Percentiles rank a stretch among this genome's conserved stretches.
Evolutionary conservation across 306 rosid genomes (phyloP).

Genomic region (Vigna angularis): DNA sequence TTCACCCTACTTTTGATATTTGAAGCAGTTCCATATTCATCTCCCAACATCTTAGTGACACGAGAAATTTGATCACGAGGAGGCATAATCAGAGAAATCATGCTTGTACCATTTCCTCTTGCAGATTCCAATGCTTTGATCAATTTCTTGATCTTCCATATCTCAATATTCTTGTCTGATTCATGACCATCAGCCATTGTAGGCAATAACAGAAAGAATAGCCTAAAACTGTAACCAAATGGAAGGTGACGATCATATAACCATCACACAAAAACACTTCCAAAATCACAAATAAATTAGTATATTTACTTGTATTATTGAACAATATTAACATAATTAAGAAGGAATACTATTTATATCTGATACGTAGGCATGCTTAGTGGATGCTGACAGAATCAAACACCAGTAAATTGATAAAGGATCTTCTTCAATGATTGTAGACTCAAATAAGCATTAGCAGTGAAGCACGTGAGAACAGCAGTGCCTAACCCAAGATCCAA

Average conservation of each 20-base stretch:
- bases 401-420: slow-evolving; percentile 2
- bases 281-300: slow-evolving; percentile 13
- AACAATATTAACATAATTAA: slow-evolving; percentile 2
- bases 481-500: slow-evolving; percentile 11
- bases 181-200: slow-evolving; percentile 81
- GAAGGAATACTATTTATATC: slow-evolving; percentile 21
- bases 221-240: slow-evolving; percentile 27
- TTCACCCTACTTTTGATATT: slow-evolving; percentile 92
- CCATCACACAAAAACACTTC: neutral
- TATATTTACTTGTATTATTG: neutral
- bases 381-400: slow-evolving; percentile 12
- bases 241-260: slow-evolving; percentile 4
- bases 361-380: neutral
- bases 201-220: slow-evolving; percentile 4
- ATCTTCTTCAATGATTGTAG: neutral
- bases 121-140: slow-evolving; percentile 90
- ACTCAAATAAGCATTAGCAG: slow-evolving; percentile 9
- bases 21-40: slow-evolving; percentile 95
- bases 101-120: slow-evolving; percentile 92
- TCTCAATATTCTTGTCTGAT: slow-evolving; percentile 90
- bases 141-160: slow-evolving; percentile 94
- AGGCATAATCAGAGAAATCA: slow-evolving; percentile 95
- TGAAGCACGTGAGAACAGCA: neutral
- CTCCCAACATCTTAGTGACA: slow-evolving; percentile 94
- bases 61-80: slow-evolving; percentile 91